Conservation (phyloP, 306 rosid genomes). For the Psophocarpus tetragonolobus region DNA sequence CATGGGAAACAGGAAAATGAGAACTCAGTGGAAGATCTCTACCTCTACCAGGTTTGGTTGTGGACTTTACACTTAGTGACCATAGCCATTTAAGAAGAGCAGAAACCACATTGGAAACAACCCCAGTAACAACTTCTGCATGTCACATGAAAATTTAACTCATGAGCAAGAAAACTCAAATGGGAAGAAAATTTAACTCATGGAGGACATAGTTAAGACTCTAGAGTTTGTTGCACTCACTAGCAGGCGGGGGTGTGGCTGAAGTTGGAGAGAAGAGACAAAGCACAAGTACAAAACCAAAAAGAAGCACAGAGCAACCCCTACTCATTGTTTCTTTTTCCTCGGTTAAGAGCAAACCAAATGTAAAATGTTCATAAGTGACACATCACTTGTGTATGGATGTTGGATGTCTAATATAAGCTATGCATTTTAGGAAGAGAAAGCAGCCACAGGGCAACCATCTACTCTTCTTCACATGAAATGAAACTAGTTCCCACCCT, state of each 20-base stretch:
- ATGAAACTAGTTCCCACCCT: conserved; percentile 38
- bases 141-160: conserved; percentile 29
- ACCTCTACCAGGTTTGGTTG: conserved; percentile 65
- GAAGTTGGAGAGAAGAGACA: conserved; percentile 65
- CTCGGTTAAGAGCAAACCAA: conserved; percentile 25
- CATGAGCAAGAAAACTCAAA: conserved; percentile 20
- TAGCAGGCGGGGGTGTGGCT: conserved; percentile 81
- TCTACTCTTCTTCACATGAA: conserved; percentile 32
- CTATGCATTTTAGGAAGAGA: conserved; percentile 39
- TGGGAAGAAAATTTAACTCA: background rate
- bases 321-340: conserved; percentile 51
- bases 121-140: conserved; percentile 76
- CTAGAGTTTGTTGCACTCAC: conserved; percentile 51
- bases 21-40: conserved; percentile 28
- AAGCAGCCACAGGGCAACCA: conserved; percentile 44
- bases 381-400: background rate
- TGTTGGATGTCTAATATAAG: conserved; percentile 32
- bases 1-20: background rate
- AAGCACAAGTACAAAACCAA: conserved; percentile 53
- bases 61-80: conserved; percentile 67
- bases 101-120: conserved; percentile 85
- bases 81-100: conserved; percentile 81
- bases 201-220: conserved; percentile 1
- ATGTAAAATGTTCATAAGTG: conserved; percentile 41
- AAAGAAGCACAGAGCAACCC: conserved; percentile 44